A percentile compares a stretch with the other conserved stretches of the same genome.
Evolutionary conservation across 2,329 filamentous ascomycete species (phyloP).

Genomic region (Cladosporium halotolerans): DNA sequence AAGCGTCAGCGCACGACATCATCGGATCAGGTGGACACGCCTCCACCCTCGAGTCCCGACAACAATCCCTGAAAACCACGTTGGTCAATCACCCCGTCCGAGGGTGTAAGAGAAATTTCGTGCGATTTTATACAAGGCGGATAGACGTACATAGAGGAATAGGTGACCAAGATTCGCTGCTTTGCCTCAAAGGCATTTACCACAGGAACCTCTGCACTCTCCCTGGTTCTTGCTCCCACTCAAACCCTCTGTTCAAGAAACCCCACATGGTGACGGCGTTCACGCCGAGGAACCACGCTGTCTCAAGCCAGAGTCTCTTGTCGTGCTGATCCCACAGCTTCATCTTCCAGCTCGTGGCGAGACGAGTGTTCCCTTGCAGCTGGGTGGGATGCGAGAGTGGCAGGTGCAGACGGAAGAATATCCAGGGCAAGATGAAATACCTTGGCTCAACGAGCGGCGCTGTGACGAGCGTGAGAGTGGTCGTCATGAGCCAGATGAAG

Average conservation of each 20-base stretch:
- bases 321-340: slow-evolving; percentile 29
- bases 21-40: no score
- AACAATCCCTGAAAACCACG: no score
- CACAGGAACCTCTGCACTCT: slow-evolving; percentile 74
- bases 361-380: background rate
- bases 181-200: slow-evolving; percentile 36
- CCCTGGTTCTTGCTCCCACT: slow-evolving; percentile 58
- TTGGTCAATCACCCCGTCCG: no score
- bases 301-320: slow-evolving; percentile 53
- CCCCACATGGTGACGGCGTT: slow-evolving; percentile 63
- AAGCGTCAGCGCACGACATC: no score
- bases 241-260: slow-evolving; percentile 63
- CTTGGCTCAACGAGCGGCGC: slow-evolving; percentile 90
- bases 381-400: slow-evolving; percentile 36
- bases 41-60: no score
- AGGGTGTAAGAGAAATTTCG: no score
- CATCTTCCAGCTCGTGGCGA: background rate
- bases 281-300: slow-evolving; percentile 60
- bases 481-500: slow-evolving; percentile 60
- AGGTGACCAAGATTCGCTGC: no score
- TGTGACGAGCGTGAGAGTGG: slow-evolving; percentile 71
- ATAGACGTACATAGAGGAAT: no score
- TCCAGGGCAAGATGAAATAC: slow-evolving; percentile 93
- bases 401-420: slow-evolving; percentile 80
- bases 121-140: no score